phyloP scores from a whole-genome alignment of 768 basidiomycete genomes.

The Serendipita sp. region DNA sequence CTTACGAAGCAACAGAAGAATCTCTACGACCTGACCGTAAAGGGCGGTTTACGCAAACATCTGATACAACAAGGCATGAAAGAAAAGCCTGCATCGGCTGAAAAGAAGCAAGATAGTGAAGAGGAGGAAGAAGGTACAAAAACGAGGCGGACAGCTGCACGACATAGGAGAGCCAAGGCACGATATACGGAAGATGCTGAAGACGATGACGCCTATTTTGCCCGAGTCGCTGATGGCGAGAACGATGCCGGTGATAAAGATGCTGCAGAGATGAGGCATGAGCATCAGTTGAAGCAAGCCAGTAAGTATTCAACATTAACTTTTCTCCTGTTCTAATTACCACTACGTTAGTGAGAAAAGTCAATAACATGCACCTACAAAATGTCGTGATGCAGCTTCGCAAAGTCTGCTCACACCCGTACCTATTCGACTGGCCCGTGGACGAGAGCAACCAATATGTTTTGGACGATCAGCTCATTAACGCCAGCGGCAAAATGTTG shows the following conservation, averaged over 20 bases:
- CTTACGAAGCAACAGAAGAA: constrained; percentile 69
- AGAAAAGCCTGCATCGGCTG: constrained; percentile 15
- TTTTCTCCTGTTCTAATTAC: not conserved
- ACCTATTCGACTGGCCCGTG: constrained; percentile 71
- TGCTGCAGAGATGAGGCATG: constrained; percentile 36
- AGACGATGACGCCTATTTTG: constrained; percentile 47
- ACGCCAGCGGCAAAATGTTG: constrained; percentile 94
- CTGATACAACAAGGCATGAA: constrained; percentile 19
- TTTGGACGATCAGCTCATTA: constrained; percentile 64
- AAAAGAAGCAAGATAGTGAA: constrained; percentile 19
- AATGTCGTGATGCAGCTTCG: constrained; percentile 95
- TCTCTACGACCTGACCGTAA: constrained; percentile 65
- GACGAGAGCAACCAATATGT: constrained; percentile 46
- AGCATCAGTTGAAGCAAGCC: constrained; percentile 41
- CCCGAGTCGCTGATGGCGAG: constrained; percentile 34
- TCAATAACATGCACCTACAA: constrained; percentile 87
- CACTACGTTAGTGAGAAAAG: constrained; percentile 44
- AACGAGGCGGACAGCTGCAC: constrained; percentile 15
- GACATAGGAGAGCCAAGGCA: constrained; percentile 20
- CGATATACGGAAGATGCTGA: constrained; percentile 40
- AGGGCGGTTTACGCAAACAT: constrained; percentile 43
- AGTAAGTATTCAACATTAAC: constrained; percentile 25
- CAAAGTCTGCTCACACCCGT: constrained; percentile 90
- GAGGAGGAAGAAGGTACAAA: constrained; percentile 13
- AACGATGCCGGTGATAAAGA: constrained; percentile 31